Evolutionary conservation across 345 rosid genomes (phyloP).

Genomic region (Ceriops decandra): DNA sequence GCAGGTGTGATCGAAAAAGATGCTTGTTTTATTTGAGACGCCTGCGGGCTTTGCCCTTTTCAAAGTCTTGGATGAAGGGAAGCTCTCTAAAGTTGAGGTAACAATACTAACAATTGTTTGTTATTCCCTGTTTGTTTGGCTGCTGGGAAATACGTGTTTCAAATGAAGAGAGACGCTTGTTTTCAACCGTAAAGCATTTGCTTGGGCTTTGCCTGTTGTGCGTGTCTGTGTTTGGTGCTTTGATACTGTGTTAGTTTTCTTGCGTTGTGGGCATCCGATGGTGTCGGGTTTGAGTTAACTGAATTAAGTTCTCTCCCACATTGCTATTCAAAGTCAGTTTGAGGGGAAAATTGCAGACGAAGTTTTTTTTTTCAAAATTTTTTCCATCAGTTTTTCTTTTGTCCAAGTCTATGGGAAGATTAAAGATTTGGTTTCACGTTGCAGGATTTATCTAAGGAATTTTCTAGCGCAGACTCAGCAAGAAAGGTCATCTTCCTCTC

Average conservation of each 20-base stretch:
- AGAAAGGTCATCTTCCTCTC: constrained; percentile 36
- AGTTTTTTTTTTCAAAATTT: neutral
- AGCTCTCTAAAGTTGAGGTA: constrained; percentile 63
- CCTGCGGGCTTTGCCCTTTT: constrained; percentile 67
- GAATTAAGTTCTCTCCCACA: too few relatives aligned
- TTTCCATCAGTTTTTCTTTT: neutral
- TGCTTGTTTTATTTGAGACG: constrained; percentile 65
- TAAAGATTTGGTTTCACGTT: neutral
- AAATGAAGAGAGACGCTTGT: too few relatives aligned
- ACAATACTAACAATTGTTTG: neutral
- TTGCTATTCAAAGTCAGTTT: too few relatives aligned
- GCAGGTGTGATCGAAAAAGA: constrained; percentile 14
- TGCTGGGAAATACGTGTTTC: too few relatives aligned
- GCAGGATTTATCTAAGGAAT: constrained; percentile 58
- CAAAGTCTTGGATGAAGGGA: constrained; percentile 57
- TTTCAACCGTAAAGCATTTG: too few relatives aligned
- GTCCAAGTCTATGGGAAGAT: too few relatives aligned
- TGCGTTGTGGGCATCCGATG: too few relatives aligned
- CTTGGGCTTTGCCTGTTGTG: too few relatives aligned
- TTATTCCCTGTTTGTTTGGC: neutral
- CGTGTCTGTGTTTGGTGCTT: too few relatives aligned
- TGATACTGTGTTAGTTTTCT: too few relatives aligned
- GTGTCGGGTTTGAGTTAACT: too few relatives aligned
- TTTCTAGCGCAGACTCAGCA: constrained; percentile 48
- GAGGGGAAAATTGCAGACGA: too few relatives aligned